A percentile compares a stretch with the other conserved stretches of the same genome.
Conservation (phyloP, 768 basidiomycete genomes). For the Xerocomus potaroensis region DNA sequence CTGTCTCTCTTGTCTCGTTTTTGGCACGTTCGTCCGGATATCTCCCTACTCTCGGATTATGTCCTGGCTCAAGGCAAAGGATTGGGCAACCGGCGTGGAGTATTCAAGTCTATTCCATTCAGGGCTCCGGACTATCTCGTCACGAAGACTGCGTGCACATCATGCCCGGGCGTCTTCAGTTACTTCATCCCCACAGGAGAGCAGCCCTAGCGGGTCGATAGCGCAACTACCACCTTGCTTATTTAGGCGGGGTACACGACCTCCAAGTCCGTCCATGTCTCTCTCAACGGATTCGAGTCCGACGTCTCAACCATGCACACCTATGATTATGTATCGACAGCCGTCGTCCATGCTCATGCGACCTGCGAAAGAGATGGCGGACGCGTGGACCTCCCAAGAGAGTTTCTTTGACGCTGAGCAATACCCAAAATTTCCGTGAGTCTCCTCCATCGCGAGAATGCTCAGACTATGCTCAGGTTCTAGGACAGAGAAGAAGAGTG, state of each 20-base stretch:
- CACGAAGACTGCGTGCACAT: slow-evolving; percentile 2
- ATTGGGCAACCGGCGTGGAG: slow-evolving; percentile 27
- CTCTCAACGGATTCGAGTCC: slow-evolving; percentile 5
- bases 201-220: background rate
- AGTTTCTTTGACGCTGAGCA: slow-evolving; percentile 1
- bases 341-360: slow-evolving; percentile 16
- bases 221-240: slow-evolving; percentile 8
- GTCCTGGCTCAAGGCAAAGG: slow-evolving; percentile 31
- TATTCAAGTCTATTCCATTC: slow-evolving; percentile 36
- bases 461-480: background rate
- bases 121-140: slow-evolving; percentile 31
- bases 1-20: background rate
- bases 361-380: slow-evolving; percentile 8
- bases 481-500: slow-evolving; percentile 6
- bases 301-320: background rate
- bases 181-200: slow-evolving; percentile 3
- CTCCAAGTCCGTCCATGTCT: background rate
- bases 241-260: slow-evolving; percentile 2
- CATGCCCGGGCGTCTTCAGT: slow-evolving; percentile 8
- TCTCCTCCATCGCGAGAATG: background rate
- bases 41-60: slow-evolving; percentile 3
- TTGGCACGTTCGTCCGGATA: background rate
- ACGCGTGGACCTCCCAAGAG: slow-evolving; percentile 6
- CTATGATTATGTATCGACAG: slow-evolving; percentile 2
- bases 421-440: slow-evolving; percentile 13